Evolutionary conservation across 306 rosid species (phyloP).

Genomic region (Quercus variabilis): DNA sequence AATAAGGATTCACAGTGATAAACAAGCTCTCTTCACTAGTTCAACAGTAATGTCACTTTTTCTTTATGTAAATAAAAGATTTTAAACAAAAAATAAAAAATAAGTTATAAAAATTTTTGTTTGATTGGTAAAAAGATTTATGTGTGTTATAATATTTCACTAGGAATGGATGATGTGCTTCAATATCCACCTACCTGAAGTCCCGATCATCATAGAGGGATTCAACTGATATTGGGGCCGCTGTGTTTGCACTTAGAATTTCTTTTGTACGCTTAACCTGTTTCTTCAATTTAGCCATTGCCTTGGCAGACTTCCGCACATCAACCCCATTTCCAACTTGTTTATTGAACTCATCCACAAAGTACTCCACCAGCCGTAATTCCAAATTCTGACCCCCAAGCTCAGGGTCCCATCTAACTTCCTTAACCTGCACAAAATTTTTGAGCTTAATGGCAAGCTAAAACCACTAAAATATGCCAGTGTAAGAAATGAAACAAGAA

Average conservation of each 20-base stretch:
- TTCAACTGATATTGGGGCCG: slow-evolving; percentile 95
- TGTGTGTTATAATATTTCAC: too few species aligned
- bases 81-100: not conserved
- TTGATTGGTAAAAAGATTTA: too few species aligned
- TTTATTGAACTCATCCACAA: slow-evolving; percentile 83
- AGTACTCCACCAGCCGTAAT: slow-evolving; percentile 79
- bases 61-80: not conserved
- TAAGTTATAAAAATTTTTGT: not conserved
- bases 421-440: slow-evolving; percentile 71
- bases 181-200: slow-evolving; percentile 61
- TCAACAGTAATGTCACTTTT: not conserved
- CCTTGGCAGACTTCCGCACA: slow-evolving; percentile 83
- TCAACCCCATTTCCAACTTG: slow-evolving; percentile 85
- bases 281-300: slow-evolving; percentile 96
- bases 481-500: not conserved
- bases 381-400: slow-evolving; percentile 94
- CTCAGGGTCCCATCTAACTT: slow-evolving; percentile 90
- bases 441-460: slow-evolving; percentile 1
- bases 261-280: slow-evolving; percentile 97
- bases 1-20: not conserved
- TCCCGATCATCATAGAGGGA: slow-evolving; percentile 82
- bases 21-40: not conserved
- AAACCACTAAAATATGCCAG: slow-evolving; percentile 4
- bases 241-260: slow-evolving; percentile 92
- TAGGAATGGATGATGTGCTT: not conserved